These are phyloP conservation scores for Boletus pseudopeckii DNA, from an alignment of 768 basidiomycete species.

Conservation along the genomic window DNA sequence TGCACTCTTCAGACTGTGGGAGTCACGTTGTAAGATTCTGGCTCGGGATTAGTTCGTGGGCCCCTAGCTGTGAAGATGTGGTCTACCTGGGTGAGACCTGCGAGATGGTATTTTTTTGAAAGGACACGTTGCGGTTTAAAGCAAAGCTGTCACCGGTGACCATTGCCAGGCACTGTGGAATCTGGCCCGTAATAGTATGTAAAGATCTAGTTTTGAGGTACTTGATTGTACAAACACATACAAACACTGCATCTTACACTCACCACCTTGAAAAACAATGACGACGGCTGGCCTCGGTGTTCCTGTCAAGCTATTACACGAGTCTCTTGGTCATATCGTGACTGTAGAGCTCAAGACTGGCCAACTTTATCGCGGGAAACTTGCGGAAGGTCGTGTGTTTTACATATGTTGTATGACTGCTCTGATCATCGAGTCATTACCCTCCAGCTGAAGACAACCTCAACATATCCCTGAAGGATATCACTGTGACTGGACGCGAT, in stretches of 20 bases:
- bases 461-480: conserved; percentile 93
- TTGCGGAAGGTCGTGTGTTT: conserved; percentile 73
- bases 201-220: no score
- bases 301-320: conserved; percentile 94
- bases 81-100: not conserved
- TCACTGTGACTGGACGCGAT: conserved; percentile 96
- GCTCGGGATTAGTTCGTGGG: not conserved
- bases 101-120: not conserved
- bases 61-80: no score
- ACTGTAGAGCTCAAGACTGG: conserved; percentile 99
- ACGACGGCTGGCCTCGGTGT: conserved; percentile 74
- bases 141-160: not conserved
- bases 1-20: not conserved
- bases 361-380: conserved; percentile 94
- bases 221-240: conserved; percentile 10
- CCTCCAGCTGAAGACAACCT: conserved; percentile 93
- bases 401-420: conserved; percentile 6
- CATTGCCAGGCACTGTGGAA: no score
- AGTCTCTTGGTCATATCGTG: conserved; percentile 92
- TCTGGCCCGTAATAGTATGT: no score
- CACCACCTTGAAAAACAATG: conserved; percentile 24
- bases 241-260: conserved; percentile 16
- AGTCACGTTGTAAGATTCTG: not conserved
- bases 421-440: conserved; percentile 18
- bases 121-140: not conserved